Evolutionary conservation across 1,139 yeast genomes (phyloP).

Genomic region (Taphrina deformans): DNA sequence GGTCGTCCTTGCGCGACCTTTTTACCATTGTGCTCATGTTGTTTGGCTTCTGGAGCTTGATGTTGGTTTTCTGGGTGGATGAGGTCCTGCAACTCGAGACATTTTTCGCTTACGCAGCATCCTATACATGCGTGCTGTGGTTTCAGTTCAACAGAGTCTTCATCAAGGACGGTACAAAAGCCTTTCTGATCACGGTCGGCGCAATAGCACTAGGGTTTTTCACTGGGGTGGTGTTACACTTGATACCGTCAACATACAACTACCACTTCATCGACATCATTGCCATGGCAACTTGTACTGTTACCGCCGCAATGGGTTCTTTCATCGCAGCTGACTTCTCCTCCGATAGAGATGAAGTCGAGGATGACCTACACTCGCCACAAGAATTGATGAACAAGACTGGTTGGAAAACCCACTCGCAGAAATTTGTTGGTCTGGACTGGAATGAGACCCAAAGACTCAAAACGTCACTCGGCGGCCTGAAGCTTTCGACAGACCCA

Average conservation of each 20-base stretch:
- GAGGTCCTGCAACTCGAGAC: not conserved
- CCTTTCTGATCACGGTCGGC: not conserved
- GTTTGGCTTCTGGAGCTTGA: constrained; percentile 12
- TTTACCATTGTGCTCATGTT: not conserved
- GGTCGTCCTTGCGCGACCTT: constrained; percentile 8
- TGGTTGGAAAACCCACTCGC: constrained; percentile 21
- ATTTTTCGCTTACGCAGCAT: constrained; percentile 8
- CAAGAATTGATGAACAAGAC: constrained; percentile 22
- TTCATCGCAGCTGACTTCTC: constrained; percentile 12
- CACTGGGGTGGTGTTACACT: constrained; percentile 6
- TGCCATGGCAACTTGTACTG: not conserved
- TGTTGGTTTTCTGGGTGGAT: constrained; percentile 18
- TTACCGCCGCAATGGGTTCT: not conserved
- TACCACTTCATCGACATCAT: constrained; percentile 1
- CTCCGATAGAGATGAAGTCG: constrained; percentile 11
- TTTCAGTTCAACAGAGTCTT: constrained; percentile 17
- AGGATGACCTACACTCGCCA: constrained; percentile 12
- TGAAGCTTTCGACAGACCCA: not conserved
- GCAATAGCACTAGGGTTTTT: constrained; percentile 5
- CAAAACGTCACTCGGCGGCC: not conserved
- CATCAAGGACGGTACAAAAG: constrained; percentile 18
- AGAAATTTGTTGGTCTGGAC: constrained; percentile 14
- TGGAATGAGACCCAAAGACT: not conserved
- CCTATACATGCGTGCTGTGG: constrained; percentile 13
- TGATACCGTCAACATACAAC: constrained; percentile 9